Base-by-base conservation (phyloP, 2,329 filamentous ascomycete species). In the Emmonsia crescens region DNA sequence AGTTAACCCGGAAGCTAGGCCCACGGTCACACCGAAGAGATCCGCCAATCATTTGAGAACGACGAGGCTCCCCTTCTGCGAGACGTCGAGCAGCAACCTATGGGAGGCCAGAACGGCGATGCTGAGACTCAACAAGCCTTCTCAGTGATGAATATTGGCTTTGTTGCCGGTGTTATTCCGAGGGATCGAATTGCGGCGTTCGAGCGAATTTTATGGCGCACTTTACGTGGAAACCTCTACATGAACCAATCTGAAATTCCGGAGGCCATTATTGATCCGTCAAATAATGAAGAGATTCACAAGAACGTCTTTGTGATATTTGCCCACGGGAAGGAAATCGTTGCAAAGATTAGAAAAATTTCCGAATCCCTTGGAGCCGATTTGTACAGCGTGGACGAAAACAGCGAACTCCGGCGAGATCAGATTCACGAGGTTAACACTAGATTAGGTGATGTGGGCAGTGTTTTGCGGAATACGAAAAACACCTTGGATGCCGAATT, bases 291-390 rank as follows among this genome's bases (percentile, higher is more conserved):
- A 77, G 82, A 89, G 66, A 83, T 95, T 69, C 86, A 89, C 80
- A 99, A 99, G 85, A 99, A 96, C 69, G 94, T 99, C 61, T 99
- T 99, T 72, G 93, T 99, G 72, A 99, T 99, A 75, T 99, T 99
- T 70, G 94, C 94, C 14, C 94, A 99, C 72, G 94, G 94, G 73
- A 96, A 96, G 77, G 93, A 97, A 77, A 96, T 99, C 68, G 86
- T 99, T 70, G 89, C 92, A 72, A 99, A 99, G 85, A 97, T 99
- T 73, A 87, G 94, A 72, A 97, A 96, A 83, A 97, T 99, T 64
- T 97, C 93, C 1, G 94, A 99, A 78, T 96, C 92, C 9, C 87
- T 99, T 77, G 90, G 93, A 64, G 94, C 95, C 61, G 91, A 96
- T 72, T 84, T 97, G 64, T 99, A 99, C 82, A 91, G 87, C 68